Percentiles rank a stretch among this genome's conserved stretches.
Evolutionary conservation across 331 rosid species (phyloP).

Genomic region (Spiraea crenata): DNA sequence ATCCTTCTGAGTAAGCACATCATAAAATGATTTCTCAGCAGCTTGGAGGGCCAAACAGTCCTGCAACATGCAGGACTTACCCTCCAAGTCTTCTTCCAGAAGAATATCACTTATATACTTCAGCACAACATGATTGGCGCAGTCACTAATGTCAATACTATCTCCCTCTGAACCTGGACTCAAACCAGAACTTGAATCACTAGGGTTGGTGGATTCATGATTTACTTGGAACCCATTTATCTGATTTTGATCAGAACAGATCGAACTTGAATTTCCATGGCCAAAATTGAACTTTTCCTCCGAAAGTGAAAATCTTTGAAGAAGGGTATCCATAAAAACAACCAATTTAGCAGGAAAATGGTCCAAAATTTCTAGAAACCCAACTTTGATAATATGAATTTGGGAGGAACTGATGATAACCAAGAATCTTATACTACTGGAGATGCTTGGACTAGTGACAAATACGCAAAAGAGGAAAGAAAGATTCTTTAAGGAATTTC

Average conservation of each 20-base stretch:
- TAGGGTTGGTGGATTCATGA: constrained; percentile 9
- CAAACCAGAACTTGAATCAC: constrained; percentile 38
- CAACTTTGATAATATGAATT: not conserved
- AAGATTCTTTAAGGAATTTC: not conserved
- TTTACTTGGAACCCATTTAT: constrained; percentile 5
- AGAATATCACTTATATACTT: constrained; percentile 75
- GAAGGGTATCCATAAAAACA: constrained; percentile 20
- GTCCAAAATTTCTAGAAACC: not conserved
- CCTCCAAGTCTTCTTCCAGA: constrained; percentile 55
- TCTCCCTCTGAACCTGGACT: constrained; percentile 40
- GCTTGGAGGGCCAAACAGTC: constrained; percentile 77
- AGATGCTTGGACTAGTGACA: not conserved
- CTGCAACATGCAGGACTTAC: constrained; percentile 59
- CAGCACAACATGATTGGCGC: constrained; percentile 35
- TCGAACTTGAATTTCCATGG: constrained; percentile 4
- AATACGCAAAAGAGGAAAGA: not conserved
- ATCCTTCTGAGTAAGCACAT: constrained; percentile 49
- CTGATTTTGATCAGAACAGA: not conserved
- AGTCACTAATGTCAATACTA: constrained; percentile 27
- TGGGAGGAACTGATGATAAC: not conserved
- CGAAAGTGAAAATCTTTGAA: constrained; percentile 1
- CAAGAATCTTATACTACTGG: not conserved
- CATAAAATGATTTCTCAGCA: constrained; percentile 80
- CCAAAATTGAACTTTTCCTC: constrained; percentile 12
- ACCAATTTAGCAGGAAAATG: not conserved